Base-by-base conservation (phyloP, 495 filamentous ascomycete genomes). In the Penicillium coprophilum region DNA sequence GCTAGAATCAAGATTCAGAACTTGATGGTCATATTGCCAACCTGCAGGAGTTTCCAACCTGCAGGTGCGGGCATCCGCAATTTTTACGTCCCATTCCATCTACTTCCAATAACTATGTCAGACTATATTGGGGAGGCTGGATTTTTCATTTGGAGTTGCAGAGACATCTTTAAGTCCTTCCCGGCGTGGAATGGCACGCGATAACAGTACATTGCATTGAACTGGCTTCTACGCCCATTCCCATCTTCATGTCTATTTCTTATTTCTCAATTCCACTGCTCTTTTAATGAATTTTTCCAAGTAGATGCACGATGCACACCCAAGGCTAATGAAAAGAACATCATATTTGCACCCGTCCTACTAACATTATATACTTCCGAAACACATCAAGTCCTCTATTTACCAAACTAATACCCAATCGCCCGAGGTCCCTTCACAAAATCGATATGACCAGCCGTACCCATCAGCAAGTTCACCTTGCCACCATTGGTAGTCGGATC, bases 391-490 rank as follows among this genome's bases (percentile, higher is more conserved):
- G 10, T 4, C 34, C 31, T 6, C 31, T 44, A 60, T n/a, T 62
- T 44, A 6, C n/a, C 28, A 28, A 34, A 46, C 54, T 61, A 53
- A 50, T 68, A 70, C 4, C 67, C 67, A 62, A 74, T 69, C 20
- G 72, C 65, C 55, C 55, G 55, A n/a, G 56, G 20, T 15, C 46
- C 50, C 51, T 63, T 55, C 43, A 77, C 75, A 63, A 58, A 73
- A 58, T 87, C 80, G 44, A 78, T 73, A 1, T 64, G 67, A 5
- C 79, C 85, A 30, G 68, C 71, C 50, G 77, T 68, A 3, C 53
- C 41, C 32, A 49, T 45, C 36, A 76, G 61, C 27, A 85, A 57
- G 60, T 63, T 68, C 6, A 77, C 62, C 55, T 81, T 70, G 34
- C 68, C 73, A 69, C 63, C n/a, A 64, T 65, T 62, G 23, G 48